Evolutionary conservation across 139 green algal genomes (phyloP), one percentile per base, ranked within the genome.

Genomic region (Closterium sp.): DNA sequence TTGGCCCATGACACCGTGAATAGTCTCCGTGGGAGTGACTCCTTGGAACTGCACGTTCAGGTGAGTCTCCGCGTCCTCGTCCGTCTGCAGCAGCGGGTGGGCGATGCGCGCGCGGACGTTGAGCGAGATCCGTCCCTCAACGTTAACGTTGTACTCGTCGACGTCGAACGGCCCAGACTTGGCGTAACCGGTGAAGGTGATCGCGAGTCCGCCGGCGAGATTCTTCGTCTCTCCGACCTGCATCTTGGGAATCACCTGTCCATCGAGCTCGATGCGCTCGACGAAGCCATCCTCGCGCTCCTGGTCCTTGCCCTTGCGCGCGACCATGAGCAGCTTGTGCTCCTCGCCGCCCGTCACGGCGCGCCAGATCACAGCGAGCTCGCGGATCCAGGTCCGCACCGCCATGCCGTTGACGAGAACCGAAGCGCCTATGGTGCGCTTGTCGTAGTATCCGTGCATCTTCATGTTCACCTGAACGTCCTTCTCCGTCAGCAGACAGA

Each of bases 381-480:
- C 84, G 5, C 28, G n/a, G 27, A 87, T 87, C 84, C 84, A 87
- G n/a, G 84, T 87, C 24, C 84, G 84, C 1, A 87, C 84, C n/a
- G 84, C 84, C 50, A 73, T 73, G 50, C 86, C 86, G 19, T 89
- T 38, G 10, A 73, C 86, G 31, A 89, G 31, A 27, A 38, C 86
- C 31, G 31, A 89, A 2, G 86, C 86, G 0, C 31, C 86, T 0
- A 73, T 24, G 9, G 86, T 89, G 31, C 86, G 31, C 17, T 89
- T 89, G 86, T 89, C 86, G 31, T 89, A 89, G 86, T 73, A 89
- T 0, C 86, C 86, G 31, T 89, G 31, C 86, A 89, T 89, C 31
- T 87, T 87, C n/a, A 87, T 87, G 84, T 87, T 30, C 21, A 87
- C 84, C 84, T 89, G 86, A 1, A 89, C 31, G 11, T 89, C 2